Evolutionary conservation across 2,329 filamentous ascomycete genomes (phyloP).

Genomic region (Fusarium napiforme): DNA sequence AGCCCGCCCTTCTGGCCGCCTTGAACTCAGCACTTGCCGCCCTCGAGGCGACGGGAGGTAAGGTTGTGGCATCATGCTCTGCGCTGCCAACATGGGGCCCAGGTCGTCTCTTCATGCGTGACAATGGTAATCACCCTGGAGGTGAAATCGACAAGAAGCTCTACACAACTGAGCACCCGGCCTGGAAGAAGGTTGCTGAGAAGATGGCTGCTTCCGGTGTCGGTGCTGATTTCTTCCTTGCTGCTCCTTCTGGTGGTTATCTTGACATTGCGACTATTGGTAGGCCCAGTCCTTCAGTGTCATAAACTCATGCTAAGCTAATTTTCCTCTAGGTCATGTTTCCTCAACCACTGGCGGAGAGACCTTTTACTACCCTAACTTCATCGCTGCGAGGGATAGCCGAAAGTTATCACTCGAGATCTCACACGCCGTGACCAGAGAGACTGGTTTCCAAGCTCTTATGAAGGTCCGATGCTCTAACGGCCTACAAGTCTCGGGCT

Average conservation of each 20-base stretch:
- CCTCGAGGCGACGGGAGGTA: constrained; percentile 87
- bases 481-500: constrained; percentile 90
- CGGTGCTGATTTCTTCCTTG: constrained; percentile 94
- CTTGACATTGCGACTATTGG: constrained; percentile 93
- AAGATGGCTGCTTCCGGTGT: constrained; percentile 90
- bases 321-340: constrained; percentile 71
- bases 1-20: constrained; percentile 86
- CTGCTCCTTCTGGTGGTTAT: constrained; percentile 88
- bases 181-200: constrained; percentile 85
- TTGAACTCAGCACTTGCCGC: constrained; percentile 87
- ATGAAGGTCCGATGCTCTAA: constrained; percentile 99
- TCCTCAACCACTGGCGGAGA: constrained; percentile 92
- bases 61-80: constrained; percentile 87
- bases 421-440: constrained; percentile 83
- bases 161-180: constrained; percentile 88
- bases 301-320: neutral
- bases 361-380: constrained; percentile 97
- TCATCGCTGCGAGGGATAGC: constrained; percentile 85
- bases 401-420: constrained; percentile 87
- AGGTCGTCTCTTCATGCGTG: constrained; percentile 83
- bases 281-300: constrained; percentile 51
- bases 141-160: constrained; percentile 94
- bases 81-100: constrained; percentile 94
- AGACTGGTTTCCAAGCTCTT: constrained; percentile 93
- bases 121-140: constrained; percentile 86